Evolutionary conservation across 495 filamentous ascomycete species (phyloP).

Genomic region (Aspergillus conjunctus): DNA sequence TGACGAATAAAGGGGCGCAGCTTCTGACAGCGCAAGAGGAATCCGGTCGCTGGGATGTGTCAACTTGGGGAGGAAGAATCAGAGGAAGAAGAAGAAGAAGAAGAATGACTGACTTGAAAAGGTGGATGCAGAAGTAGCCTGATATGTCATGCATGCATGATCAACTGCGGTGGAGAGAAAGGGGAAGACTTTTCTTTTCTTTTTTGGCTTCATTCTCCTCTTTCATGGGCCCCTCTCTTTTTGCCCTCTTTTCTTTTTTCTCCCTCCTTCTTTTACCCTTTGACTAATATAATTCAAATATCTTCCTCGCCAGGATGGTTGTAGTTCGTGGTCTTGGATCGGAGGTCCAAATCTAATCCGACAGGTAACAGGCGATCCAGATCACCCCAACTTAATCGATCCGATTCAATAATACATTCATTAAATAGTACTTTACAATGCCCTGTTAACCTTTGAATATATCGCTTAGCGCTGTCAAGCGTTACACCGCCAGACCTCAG

Average conservation of each 20-base stretch:
- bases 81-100: conserved; percentile 9
- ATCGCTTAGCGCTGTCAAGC: conserved; percentile 1
- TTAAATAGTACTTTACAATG: not conserved
- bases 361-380: conserved; percentile 4
- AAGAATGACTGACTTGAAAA: not conserved
- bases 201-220: conserved; percentile 4
- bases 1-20: conserved; percentile 27
- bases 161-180: conserved; percentile 21
- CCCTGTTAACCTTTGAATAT: not conserved
- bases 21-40: conserved; percentile 15
- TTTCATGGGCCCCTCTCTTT: not conserved
- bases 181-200: conserved; percentile 19
- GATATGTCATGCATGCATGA: conserved; percentile 36
- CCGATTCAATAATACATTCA: conserved; percentile 9
- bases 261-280: not conserved
- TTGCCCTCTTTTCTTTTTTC: not conserved
- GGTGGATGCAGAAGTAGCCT: conserved; percentile 20
- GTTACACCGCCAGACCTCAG: conserved; percentile 23
- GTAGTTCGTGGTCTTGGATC: not conserved
- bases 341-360: not conserved
- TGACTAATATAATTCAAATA: not conserved
- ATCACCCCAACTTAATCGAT: conserved; percentile 10
- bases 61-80: conserved; percentile 22
- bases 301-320: too few species aligned
- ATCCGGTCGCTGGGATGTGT: conserved; percentile 25